Conservation (phyloP, 768 basidiomycete species). For the Tricholoma terreum region DNA sequence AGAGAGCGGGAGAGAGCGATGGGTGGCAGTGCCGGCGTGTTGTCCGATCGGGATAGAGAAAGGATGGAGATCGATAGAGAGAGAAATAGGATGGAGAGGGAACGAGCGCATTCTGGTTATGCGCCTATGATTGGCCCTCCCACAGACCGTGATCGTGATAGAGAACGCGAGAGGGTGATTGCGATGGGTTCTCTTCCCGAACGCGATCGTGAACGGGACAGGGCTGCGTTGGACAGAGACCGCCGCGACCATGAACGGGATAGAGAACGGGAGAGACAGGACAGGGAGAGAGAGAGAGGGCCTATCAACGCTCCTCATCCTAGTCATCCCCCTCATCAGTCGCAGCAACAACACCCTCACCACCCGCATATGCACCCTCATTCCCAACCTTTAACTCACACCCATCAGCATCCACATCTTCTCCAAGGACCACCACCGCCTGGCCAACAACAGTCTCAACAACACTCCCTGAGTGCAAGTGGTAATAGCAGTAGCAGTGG, state of each 20-base stretch:
- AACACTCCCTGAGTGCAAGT: neutral
- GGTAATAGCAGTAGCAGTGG: too few relatives aligned
- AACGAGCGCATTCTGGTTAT: neutral
- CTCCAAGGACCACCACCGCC: neutral
- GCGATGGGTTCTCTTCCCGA: neutral
- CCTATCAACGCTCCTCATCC: neutral
- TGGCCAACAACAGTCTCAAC: neutral
- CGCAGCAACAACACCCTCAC: neutral
- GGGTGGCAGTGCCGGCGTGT: neutral
- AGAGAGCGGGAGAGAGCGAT: neutral
- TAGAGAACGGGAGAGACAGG: neutral
- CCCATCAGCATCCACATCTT: constrained; percentile 3
- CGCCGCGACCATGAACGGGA: neutral
- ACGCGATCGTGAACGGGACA: too few relatives aligned
- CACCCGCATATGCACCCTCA: constrained; percentile 3
- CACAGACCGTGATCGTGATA: too few relatives aligned
- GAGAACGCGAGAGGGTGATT: neutral
- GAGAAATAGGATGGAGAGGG: neutral
- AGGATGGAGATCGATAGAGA: neutral
- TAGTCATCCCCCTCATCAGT: neutral
- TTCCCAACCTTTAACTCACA: neutral
- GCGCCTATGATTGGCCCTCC: neutral
- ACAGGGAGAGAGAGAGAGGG: neutral
- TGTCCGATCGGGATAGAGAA: neutral
- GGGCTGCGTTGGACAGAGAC: neutral